phyloP scores from a whole-genome alignment of 768 basidiomycete species.

The Kwoniella europaea region DNA sequence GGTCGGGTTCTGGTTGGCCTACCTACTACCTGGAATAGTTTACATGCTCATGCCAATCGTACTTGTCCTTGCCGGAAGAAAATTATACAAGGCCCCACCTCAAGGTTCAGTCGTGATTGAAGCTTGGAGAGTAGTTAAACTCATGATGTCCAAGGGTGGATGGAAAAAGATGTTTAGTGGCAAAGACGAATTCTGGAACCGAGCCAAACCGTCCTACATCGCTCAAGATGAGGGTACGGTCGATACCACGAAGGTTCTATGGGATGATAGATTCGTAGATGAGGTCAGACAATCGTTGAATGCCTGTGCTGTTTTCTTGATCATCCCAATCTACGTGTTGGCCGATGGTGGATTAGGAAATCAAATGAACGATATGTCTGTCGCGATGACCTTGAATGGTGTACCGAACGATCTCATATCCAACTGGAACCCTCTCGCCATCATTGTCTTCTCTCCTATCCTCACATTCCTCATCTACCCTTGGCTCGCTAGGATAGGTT shows the following conservation, averaged over 20 bases:
- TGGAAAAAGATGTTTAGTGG: slow-evolving; percentile 36
- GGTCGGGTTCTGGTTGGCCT: slow-evolving; percentile 55
- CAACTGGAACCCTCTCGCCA: slow-evolving; percentile 55
- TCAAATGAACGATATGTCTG: slow-evolving; percentile 46
- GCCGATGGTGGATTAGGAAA: slow-evolving; percentile 51
- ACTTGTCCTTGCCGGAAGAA: slow-evolving; percentile 40
- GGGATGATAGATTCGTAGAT: slow-evolving; percentile 58
- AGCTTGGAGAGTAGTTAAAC: slow-evolving; percentile 36
- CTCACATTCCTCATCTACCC: slow-evolving; percentile 55
- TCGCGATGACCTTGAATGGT: slow-evolving; percentile 51
- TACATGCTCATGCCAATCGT: slow-evolving; percentile 57
- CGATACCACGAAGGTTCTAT: slow-evolving; percentile 38
- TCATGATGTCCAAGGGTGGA: slow-evolving; percentile 41
- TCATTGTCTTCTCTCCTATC: slow-evolving; percentile 49
- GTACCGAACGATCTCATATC: slow-evolving; percentile 53
- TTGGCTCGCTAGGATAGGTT: slow-evolving; percentile 37
- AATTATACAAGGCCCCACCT: slow-evolving; percentile 50
- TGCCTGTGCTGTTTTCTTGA: slow-evolving; percentile 53
- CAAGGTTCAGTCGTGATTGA: slow-evolving; percentile 54
- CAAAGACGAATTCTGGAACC: slow-evolving; percentile 52
- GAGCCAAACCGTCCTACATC: slow-evolving; percentile 52
- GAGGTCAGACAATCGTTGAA: slow-evolving; percentile 49
- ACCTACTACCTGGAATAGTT: slow-evolving; percentile 49
- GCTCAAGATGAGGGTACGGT: slow-evolving; percentile 28
- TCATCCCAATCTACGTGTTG: slow-evolving; percentile 55